A percentile compares a stretch with the other conserved stretches of the same genome.
Evolutionary conservation across 495 filamentous ascomycete genomes (phyloP).

Genomic region (Geopyxis carbonaria): DNA sequence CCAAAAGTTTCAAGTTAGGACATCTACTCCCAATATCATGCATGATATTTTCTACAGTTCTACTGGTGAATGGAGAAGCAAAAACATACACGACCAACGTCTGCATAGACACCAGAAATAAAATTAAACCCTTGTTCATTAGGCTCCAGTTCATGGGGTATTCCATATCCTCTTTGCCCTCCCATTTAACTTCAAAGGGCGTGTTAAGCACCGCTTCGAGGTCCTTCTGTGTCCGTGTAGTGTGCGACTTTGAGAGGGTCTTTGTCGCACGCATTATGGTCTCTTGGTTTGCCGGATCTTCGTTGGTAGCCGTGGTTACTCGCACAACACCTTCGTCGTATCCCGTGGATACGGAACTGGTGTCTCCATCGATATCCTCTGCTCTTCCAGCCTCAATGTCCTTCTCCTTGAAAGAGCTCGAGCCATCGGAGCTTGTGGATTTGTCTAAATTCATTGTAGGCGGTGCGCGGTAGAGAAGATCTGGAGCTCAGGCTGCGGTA

Average conservation of each 20-base stretch:
- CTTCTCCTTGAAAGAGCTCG: background rate
- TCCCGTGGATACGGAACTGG: background rate
- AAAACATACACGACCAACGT: slow-evolving; percentile 52
- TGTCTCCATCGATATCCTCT: background rate
- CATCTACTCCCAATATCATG: no score
- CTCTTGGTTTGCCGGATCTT: background rate
- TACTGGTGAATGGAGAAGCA: no score
- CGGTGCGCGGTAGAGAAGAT: no score
- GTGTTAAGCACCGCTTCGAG: slow-evolving; percentile 13
- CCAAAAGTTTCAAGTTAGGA: no score
- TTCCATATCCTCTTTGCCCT: slow-evolving; percentile 41
- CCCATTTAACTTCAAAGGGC: slow-evolving; percentile 59
- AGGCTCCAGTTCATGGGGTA: slow-evolving; percentile 66
- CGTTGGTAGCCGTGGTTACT: slow-evolving; percentile 2
- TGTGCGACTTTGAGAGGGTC: background rate
- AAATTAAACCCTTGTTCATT: slow-evolving; percentile 45
- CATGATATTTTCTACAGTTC: no score
- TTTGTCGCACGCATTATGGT: background rate
- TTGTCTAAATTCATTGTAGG: no score
- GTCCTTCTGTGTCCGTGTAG: slow-evolving; percentile 10
- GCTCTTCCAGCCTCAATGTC: background rate
- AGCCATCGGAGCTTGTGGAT: background rate
- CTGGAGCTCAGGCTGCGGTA: no score
- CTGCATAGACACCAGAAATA: slow-evolving; percentile 50
- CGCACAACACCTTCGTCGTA: slow-evolving; percentile 7